phyloP scores from a whole-genome alignment of 1,139 yeast species.

The Wickerhamiella infanticola region DNA sequence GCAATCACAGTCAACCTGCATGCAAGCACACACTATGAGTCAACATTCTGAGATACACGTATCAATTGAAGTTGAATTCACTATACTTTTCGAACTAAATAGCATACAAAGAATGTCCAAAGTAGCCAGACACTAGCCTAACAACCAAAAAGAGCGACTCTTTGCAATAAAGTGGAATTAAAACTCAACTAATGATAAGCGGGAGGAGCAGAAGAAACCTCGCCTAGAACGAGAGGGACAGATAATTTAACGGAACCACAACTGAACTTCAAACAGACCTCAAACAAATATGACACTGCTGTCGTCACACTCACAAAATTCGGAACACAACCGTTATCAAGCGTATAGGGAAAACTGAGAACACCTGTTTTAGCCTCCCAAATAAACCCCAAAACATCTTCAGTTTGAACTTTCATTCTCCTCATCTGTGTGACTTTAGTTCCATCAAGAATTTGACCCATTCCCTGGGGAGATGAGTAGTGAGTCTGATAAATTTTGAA shows the following conservation, averaged over 20 bases:
- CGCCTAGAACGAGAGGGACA: background rate
- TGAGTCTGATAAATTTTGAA: background rate
- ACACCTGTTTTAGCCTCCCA: background rate
- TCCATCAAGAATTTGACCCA: background rate
- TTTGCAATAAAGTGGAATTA: too few relatives aligned
- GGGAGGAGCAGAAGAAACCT: background rate
- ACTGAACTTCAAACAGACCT: background rate
- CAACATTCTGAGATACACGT: too few relatives aligned
- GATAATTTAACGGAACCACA: background rate
- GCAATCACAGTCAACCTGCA: too few relatives aligned
- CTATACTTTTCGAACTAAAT: too few relatives aligned
- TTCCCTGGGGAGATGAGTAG: background rate
- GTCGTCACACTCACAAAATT: background rate
- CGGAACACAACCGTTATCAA: background rate
- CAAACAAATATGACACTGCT: background rate
- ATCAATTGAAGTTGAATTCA: too few relatives aligned
- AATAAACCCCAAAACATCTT: background rate
- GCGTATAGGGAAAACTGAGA: background rate
- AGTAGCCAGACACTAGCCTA: too few relatives aligned
- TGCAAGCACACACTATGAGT: too few relatives aligned
- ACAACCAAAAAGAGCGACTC: too few relatives aligned
- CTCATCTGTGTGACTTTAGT: background rate
- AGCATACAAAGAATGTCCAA: too few relatives aligned
- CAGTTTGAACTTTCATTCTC: too few relatives aligned
- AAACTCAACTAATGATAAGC: background rate